Base-by-base conservation (phyloP, 805 yeast species). In the Naumovozyma baii region DNA sequence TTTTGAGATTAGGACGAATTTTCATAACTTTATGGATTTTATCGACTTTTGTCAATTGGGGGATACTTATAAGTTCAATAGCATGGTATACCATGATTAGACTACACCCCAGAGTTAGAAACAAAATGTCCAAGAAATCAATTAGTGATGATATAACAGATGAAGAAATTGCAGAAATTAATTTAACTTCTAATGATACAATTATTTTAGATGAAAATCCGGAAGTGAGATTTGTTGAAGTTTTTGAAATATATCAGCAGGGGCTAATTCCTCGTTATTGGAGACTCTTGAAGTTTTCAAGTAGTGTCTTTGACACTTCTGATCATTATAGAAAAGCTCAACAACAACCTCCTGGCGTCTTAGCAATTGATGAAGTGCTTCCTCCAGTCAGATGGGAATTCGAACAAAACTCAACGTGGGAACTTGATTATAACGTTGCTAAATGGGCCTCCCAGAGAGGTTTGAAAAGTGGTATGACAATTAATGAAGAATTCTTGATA, bases 381-480 rank as follows among this genome's bases (percentile, higher is more conserved):
- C 79, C 94, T 1, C 95, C 95, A 1, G 51, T 51, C 9, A 78
- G 77, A 12, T 87, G 96, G 96, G 67, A 68, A 42, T 87, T 77
- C 55, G 79, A 74, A 42, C 61, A 62, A 19, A 73, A 70, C 19
- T 69, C 72, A 33, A 64, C 66, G 9, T 87, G 96, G 96, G 61
- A 59, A 37, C 63, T 78, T 12, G 95, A 86, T 51, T 49, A 52
- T 13, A 57, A 73, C 32, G 77, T 80, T 0, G 46, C 42, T 1
- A 50, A 49, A 2, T 83, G 90, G 80, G 64, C 76, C 4, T 36
- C 46, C 1, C 73, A 69, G 18, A 64, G 80, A 26, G 67, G 68
- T 1, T 51, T 73, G 10, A 20, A 2, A 52, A 22, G 9, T 7
- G 57, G n/a, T 49, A 46, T 54, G 46, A 2, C 54, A 56, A n/a